These are phyloP conservation scores for Suhomyces faveliae DNA, from an alignment of 805 yeast species.

Conservation along the genomic window DNA sequence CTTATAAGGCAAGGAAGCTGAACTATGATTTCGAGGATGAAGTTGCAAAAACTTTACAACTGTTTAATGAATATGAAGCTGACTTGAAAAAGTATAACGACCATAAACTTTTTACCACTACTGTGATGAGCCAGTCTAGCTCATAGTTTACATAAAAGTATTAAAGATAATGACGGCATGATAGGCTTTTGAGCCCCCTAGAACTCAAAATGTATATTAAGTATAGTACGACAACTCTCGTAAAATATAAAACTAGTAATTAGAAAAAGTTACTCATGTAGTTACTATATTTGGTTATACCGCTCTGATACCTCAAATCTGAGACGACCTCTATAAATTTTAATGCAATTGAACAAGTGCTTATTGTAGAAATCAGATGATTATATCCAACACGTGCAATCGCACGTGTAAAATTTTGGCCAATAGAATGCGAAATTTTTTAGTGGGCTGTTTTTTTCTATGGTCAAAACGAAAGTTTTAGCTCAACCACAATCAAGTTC, in stretches of 20 bases:
- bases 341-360: no score
- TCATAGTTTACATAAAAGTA: neutral
- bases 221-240: no score
- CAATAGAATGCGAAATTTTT: constrained; percentile 6
- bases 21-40: constrained; percentile 5
- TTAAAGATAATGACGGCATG: neutral
- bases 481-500: constrained; percentile 1
- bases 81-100: neutral
- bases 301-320: no score
- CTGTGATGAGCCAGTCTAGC: neutral
- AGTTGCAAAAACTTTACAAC: neutral
- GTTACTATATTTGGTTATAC: no score
- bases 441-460: constrained; percentile 5
- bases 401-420: constrained; percentile 1
- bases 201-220: no score
- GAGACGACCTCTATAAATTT: no score
- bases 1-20: constrained; percentile 4
- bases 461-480: neutral
- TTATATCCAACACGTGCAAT: neutral
- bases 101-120: neutral
- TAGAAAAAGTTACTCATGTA: no score
- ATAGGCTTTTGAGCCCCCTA: neutral
- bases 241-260: no score
- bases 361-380: neutral
- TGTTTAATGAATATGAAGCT: neutral